phyloP scores from a whole-genome alignment of 2,329 filamentous ascomycete genomes.

The Iodosphaeria phyllophila region DNA sequence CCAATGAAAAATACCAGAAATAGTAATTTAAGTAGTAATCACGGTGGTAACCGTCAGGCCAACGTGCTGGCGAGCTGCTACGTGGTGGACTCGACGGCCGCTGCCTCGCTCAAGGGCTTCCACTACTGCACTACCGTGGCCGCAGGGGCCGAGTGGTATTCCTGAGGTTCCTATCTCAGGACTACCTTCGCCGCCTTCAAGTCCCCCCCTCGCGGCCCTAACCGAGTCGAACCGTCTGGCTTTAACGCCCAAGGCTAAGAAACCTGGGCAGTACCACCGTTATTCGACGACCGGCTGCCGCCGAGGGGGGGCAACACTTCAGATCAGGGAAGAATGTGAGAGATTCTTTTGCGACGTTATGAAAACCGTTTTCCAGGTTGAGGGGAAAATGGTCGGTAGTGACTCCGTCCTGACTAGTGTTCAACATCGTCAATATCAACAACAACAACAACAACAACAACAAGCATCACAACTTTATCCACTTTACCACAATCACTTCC shows the following conservation, averaged over 20 bases:
- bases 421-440: too few relatives aligned
- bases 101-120: constrained; percentile 60
- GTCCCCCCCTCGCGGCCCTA: constrained; percentile 70
- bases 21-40: constrained; percentile 63
- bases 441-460: constrained; percentile 4
- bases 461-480: constrained; percentile 7
- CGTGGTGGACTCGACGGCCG: constrained; percentile 55
- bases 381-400: constrained; percentile 60
- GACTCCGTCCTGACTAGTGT: constrained; percentile 79
- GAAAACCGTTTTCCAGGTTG: constrained; percentile 87
- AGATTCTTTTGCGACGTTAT: constrained; percentile 98
- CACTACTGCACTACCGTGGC: constrained; percentile 92
- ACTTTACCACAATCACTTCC: too few relatives aligned
- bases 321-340: constrained; percentile 99
- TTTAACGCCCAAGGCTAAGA: constrained; percentile 36
- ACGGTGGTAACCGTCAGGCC: constrained; percentile 48
- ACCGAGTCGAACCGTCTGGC: constrained; percentile 49
- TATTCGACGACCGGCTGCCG: constrained; percentile 26
- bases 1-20: constrained; percentile 53
- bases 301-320: constrained; percentile 83
- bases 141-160: constrained; percentile 81
- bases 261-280: constrained; percentile 13
- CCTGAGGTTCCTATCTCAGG: constrained; percentile 80
- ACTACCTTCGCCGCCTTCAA: constrained; percentile 68
- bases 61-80: constrained; percentile 87